Percentiles rank a stretch among this genome's conserved stretches.
These are phyloP conservation scores for Nicotiana otophora DNA, from an alignment of 257 asterid genomes.

Conservation along the genomic window DNA sequence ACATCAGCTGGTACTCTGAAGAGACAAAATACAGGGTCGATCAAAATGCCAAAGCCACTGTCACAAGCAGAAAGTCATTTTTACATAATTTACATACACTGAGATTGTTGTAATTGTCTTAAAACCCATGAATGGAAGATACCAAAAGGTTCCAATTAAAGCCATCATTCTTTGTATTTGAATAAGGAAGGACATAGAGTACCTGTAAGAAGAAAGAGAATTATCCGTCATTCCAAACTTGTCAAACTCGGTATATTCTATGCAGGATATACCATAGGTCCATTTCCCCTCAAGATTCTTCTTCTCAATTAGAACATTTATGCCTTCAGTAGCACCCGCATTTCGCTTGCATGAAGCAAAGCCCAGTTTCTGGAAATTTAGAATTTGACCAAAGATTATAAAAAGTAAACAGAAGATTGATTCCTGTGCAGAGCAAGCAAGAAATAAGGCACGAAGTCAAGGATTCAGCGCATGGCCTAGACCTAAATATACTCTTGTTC, in stretches of 20 bases:
- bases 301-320: constrained; percentile 89
- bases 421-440: background rate
- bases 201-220: constrained; percentile 54
- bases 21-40: background rate
- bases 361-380: constrained; percentile 74
- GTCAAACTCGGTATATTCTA: constrained; percentile 95
- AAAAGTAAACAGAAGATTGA: background rate
- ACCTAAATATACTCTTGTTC: background rate
- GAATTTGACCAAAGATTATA: background rate
- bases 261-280: constrained; percentile 89
- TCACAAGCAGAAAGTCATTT: background rate
- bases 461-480: background rate
- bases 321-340: constrained; percentile 94
- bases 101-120: background rate
- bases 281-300: constrained; percentile 71
- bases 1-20: background rate
- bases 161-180: background rate
- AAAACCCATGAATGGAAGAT: background rate
- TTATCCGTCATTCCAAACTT: constrained; percentile 64
- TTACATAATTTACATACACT: background rate
- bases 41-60: background rate
- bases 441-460: background rate
- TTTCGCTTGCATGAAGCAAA: constrained; percentile 87
- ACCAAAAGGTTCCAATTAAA: background rate
- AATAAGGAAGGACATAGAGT: constrained; percentile 16